Evolutionary conservation across 2,329 filamentous ascomycete genomes (phyloP), one percentile per base, ranked within the genome.

Genomic region (Cladosporium sp.): DNA sequence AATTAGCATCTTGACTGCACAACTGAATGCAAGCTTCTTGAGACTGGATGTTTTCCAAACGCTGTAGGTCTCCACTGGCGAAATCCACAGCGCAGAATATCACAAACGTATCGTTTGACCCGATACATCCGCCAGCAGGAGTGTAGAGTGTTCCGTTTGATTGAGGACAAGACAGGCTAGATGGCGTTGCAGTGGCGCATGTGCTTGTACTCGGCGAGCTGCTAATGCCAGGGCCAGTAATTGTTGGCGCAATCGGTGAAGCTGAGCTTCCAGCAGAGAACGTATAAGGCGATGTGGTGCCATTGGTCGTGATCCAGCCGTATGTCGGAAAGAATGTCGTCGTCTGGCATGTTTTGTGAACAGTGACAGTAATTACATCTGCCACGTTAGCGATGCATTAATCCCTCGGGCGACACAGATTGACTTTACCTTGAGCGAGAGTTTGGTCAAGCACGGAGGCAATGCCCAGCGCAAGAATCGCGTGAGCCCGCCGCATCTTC

Each of bases 141-240:
- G 58, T 59, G 36, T 59, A 59, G 12, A 55, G 22, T 5, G 58
- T 59, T n/a, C 58, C 58, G 15, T 59, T 59, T 3, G 58, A 36
- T 6, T 51, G 40, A 34, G 58, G 58, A 25, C 58, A 59, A 3
- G 43, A 43, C 7, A 55, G n/a, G 14, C 17, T 15, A 9, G 51
- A 49, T 14, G 58, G 40, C 5, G 51, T 36, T 15, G 58, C 58
- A 14, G 51, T 55, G 15, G 45, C 56, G 28, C 56, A 59, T 14
- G 30, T 39, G 30, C 56, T 59, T 12, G 47, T 58, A 28, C 22
- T 47, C n/a, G 43, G 15, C 5, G 25, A 25, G 25, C 25, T 25
- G 25, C 25, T 25, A 25, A 25, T 25, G 25, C 25, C 25, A 25
- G 25, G 25, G 25, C 25, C 25, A 6, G 25, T 25, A 25, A 28